Evolutionary conservation across 305 asterid species (phyloP).

Genomic region (Fraxinus velutina): DNA sequence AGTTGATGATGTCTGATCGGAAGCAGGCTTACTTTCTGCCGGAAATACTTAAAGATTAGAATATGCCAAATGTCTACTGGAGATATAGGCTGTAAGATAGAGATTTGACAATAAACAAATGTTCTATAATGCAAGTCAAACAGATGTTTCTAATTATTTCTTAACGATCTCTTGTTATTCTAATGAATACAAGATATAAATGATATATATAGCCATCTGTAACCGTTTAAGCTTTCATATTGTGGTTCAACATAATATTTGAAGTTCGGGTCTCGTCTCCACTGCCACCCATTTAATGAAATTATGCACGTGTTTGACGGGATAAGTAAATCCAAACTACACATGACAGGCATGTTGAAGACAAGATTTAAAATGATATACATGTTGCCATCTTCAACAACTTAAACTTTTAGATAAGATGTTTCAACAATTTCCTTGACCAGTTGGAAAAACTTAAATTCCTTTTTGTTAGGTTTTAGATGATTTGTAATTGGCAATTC

Average conservation of each 20-base stretch:
- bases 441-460: not conserved
- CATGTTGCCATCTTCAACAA: not conserved
- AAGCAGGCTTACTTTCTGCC: slow-evolving; percentile 46
- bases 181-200: not conserved
- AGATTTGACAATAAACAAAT: not conserved
- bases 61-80: not conserved
- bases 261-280: not conserved
- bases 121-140: not conserved
- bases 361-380: not conserved
- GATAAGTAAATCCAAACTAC: not conserved
- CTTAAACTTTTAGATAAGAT: not conserved
- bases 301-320: not conserved
- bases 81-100: not conserved
- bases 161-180: not conserved
- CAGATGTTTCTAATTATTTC: not conserved
- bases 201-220: not conserved
- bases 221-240: not conserved
- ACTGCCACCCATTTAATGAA: not conserved
- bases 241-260: not conserved
- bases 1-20: slow-evolving; percentile 39
- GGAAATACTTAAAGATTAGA: slow-evolving; percentile 10
- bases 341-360: not conserved
- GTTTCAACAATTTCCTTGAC: not conserved
- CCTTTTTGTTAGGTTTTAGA: not conserved
- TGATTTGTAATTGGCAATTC: too few species aligned